Evolutionary conservation across 73 alveolate genomes (phyloP), one percentile per base, ranked within the genome.

Genomic region (Symbiodinium pilosum): DNA sequence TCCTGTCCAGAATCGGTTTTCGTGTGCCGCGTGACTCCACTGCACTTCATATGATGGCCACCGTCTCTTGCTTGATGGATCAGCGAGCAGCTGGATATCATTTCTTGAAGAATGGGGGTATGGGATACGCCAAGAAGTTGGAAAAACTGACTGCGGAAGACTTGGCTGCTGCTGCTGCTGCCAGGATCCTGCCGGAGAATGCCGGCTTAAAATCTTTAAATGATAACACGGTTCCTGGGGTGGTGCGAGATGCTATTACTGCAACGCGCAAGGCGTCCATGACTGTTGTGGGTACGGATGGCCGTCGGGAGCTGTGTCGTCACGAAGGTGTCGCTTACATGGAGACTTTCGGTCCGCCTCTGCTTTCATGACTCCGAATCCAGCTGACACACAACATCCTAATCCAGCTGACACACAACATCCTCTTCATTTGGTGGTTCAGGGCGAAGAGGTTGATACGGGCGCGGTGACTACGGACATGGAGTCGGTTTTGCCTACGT

Each of bases 361-460:
- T 86, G 26, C 16, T 86, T 86, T 86, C 69, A 16, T 86, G 56
- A 86, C 94, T 11, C 94, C 94, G n/a, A 86, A 86, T n/a, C 73
- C 42, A 3, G 94, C 94, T 26, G 94, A 86, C 94, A 86, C 56
- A 30, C 94, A 86, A 32, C 94, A 52, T 30, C 94, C 94, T n/a
- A n/a, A n/a, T n/a, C n/a, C n/a, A n/a, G n/a, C n/a, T n/a, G n/a
- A n/a, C n/a, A n/a, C n/a, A n/a, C n/a, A n/a, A n/a, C n/a, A n/a
- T n/a, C n/a, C n/a, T n/a, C n/a, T n/a, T n/a, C n/a, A n/a, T n/a
- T n/a, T n/a, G n/a, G n/a, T n/a, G n/a, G n/a, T n/a, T n/a, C n/a
- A n/a, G n/a, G n/a, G n/a, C n/a, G n/a, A n/a, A n/a, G n/a, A n/a
- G n/a, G n/a, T n/a, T n/a, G n/a, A n/a, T n/a, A n/a, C n/a, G n/a